These are phyloP conservation scores for Neopestalotiopsis sp. DNA, from an alignment of 2,329 filamentous ascomycete species.

Conservation along the genomic window DNA sequence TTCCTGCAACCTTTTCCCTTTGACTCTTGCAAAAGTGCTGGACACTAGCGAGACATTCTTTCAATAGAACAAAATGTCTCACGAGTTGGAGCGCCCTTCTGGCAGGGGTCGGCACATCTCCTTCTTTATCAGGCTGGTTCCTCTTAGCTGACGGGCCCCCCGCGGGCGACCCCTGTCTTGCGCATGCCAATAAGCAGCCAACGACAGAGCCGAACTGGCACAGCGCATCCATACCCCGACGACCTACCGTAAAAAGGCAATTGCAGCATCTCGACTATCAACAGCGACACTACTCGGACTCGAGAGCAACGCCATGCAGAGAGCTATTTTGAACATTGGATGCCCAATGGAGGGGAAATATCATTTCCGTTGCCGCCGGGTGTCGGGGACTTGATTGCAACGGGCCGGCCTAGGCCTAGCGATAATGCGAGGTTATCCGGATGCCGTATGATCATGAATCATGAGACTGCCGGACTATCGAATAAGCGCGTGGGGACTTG, in stretches of 20 bases:
- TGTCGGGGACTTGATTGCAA: neutral
- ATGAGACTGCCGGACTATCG: neutral
- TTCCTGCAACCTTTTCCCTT: neutral
- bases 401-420: neutral
- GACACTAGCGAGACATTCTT: neutral
- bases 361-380: neutral
- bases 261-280: neutral
- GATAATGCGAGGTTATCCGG: neutral
- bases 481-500: neutral
- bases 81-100: neutral
- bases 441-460: neutral
- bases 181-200: neutral
- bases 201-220: neutral
- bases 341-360: neutral
- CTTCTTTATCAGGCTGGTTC: neutral
- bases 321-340: neutral
- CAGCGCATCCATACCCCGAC: neutral
- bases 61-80: neutral
- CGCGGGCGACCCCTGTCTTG: neutral
- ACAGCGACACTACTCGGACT: neutral
- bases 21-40: neutral
- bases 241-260: neutral
- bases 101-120: neutral
- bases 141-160: neutral
- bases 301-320: neutral